Base-by-base conservation (phyloP, 129 eudicot species). In the Flaveria trinervia region DNA sequence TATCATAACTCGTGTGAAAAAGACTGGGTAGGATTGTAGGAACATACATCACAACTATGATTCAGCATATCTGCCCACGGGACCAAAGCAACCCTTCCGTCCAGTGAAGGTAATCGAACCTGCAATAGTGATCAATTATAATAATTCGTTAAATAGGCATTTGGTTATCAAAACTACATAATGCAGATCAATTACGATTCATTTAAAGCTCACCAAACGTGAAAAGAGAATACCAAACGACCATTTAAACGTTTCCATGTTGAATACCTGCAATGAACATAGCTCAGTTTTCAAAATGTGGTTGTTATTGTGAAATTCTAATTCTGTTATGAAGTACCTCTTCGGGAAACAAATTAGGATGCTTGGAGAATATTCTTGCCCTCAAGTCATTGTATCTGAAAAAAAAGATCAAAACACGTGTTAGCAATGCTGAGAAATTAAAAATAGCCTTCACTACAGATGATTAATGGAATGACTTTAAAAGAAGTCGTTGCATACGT, bases 51-150 rank as follows among this genome's bases (percentile, higher is more conserved):
- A 82, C 97, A 93, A 61, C 91, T 87, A 76, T 93, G 98, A 79
- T 93, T 93, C 56, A 93, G 75, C 98, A 93, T 93, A 87, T 93
- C 98, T 76, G 96, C 98, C 98, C 98, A 93, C 25, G 98, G 98
- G 72, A 93, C 98, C 85, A 93, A 87, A 1, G 98, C 98, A 71
- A 93, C 97, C 77, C 84, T 86, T 82, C 91, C 98, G 78, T 90
- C 92, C 86, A 90, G 79, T n/a, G 98, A 88, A 54, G 98, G 98
- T 75, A 93, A 85, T 12, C 97, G 85, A 48, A 93, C 97, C 97
- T 93, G 85, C 50, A 73, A 30, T 10, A 69, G 41, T 52, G 22
- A 69, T 14, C 20, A 72, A 49, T 59, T 7, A 50, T 45, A 44
- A 66, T 57, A 65, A 68, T 60, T 57, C 14, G 54, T 36, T 28